phyloP scores from a whole-genome alignment of 2,329 filamentous ascomycete genomes.

The Talaromyces amestolkiae region DNA sequence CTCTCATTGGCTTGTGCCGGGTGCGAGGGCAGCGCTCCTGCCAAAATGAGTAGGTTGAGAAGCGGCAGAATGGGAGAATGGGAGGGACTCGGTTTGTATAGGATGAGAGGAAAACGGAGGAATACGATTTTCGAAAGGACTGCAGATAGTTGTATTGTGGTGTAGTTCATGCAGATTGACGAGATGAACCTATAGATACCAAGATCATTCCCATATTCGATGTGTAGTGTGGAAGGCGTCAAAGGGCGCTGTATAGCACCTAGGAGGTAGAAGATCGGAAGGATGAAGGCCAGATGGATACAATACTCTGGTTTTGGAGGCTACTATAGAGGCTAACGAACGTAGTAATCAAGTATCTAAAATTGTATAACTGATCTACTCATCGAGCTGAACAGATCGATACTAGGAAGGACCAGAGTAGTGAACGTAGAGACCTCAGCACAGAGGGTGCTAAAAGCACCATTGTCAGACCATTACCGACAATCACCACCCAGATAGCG shows the following conservation, averaged over 20 bases:
- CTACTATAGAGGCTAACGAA: background rate
- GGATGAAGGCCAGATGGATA: background rate
- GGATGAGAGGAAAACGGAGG: background rate
- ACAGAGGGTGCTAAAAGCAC: background rate
- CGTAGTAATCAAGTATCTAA: background rate
- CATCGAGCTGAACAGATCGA: background rate
- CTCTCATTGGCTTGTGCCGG: background rate
- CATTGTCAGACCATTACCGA: background rate
- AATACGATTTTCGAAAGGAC: background rate
- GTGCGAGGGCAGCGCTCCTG: constrained; percentile 4
- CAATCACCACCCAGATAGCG: background rate
- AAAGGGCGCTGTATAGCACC: background rate
- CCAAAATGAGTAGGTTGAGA: background rate
- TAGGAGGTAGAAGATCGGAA: background rate
- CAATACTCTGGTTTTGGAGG: background rate
- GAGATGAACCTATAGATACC: background rate
- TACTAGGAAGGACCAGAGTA: background rate
- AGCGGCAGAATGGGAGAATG: background rate
- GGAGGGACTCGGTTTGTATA: background rate
- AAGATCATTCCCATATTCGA: background rate
- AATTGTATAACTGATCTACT: background rate
- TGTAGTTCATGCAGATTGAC: background rate
- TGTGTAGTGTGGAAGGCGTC: background rate
- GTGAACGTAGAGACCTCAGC: background rate
- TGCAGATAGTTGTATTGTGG: background rate